phyloP scores from a whole-genome alignment of 257 asterid species.

The Jasminum sambac region DNA sequence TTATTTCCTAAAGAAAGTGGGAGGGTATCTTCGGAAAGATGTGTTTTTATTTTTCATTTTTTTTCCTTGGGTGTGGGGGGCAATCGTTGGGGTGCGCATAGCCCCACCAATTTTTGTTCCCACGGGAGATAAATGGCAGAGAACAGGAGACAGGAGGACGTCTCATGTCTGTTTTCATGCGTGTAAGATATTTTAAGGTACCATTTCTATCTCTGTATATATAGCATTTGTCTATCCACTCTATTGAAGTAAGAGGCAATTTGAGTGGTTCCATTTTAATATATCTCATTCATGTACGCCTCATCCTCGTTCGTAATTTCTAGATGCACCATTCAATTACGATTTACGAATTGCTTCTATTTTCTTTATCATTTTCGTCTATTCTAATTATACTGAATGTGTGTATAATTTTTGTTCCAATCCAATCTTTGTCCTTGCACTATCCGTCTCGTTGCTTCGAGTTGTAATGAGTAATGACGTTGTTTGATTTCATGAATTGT shows the following conservation, averaged over 20 bases:
- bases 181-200: slow-evolving; percentile 34
- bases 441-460: background rate
- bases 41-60: no score
- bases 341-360: background rate
- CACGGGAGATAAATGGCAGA: no score
- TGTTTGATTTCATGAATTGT: background rate
- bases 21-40: no score
- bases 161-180: slow-evolving; percentile 14
- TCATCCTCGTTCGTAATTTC: background rate
- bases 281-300: slow-evolving; percentile 35
- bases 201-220: no score
- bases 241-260: background rate
- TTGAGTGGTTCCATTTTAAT: background rate
- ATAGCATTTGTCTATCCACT: slow-evolving; percentile 4
- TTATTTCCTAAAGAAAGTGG: no score
- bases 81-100: no score
- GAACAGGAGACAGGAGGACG: no score
- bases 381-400: background rate
- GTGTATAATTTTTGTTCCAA: background rate
- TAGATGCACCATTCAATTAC: background rate
- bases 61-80: no score
- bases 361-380: background rate
- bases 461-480: background rate
- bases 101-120: no score
- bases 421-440: no score